Base-by-base conservation (phyloP, 2,329 filamentous ascomycete species). In the Alternaria gaisen region DNA sequence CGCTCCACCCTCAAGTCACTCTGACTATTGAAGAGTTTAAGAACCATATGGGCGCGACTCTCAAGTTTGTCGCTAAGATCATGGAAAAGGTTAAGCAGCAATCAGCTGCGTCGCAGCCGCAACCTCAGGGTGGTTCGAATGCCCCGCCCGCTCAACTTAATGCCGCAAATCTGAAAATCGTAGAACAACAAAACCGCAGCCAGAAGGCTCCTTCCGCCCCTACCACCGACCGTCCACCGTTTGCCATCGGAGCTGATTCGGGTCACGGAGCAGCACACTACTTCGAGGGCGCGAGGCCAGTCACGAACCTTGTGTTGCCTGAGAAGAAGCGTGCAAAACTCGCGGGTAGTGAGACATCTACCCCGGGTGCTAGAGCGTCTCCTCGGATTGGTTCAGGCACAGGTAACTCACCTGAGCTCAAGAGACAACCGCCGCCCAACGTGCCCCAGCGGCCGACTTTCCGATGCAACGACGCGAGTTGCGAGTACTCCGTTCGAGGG, bases 281-380 rank as follows among this genome's bases (percentile, higher is more conserved):
- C 53, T 86, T 87, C 57, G 81, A 75, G 42, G 69, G 81, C 9
- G 80, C 81, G 20, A 82, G 81, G 20, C 80, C 82, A 51, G 80
- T 88, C 50, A 86, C 83, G 52, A 85, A 87, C 64, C 80, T 90
- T 47, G 84, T 86, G 47, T 75, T 89, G 24, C 87, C 87, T 18
- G 81, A 83, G 3, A 80, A 81, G 57, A 89, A 88, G 79, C 85
- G 82, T 69, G 81, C 83, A 54, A 87, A 86, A 79, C 74, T 80
- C 34, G 80, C 79, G 16, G 76, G 71, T 32, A 83, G 78, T 58
- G 75, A 79, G 42, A 76, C 72, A 1, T 80, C 80, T 5, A 83
- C 82, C 3, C 80, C 81, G 28, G 77, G 70, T 41, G 69, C 76
- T 8, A 77, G 74, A 44, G 71, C 75, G 5, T 83, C 81, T 50